These are phyloP conservation scores for Stipa capillata DNA, from an alignment of 176 grass and related monocot genomes.

Conservation along the genomic window DNA sequence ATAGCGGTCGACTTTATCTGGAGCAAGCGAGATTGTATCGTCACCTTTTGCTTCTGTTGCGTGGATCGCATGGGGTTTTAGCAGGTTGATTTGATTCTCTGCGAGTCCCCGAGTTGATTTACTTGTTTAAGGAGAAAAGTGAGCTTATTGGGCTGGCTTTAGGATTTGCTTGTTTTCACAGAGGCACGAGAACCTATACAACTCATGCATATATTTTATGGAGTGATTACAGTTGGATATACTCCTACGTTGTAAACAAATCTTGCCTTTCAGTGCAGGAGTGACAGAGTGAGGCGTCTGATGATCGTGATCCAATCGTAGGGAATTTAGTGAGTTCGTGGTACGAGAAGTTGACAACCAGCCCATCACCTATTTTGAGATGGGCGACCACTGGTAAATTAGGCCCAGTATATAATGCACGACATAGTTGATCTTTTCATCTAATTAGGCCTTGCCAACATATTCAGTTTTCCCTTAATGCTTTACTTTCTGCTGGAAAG, in stretches of 20 bases:
- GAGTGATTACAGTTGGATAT: not conserved
- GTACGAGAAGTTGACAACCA: not conserved
- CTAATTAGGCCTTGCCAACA: no score
- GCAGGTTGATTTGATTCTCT: not conserved
- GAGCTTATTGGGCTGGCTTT: not conserved
- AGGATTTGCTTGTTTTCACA: slow-evolving; percentile 27
- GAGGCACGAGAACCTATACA: not conserved
- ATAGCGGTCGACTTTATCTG: slow-evolving; percentile 21
- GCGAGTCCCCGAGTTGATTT: slow-evolving; percentile 11
- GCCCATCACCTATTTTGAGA: not conserved
- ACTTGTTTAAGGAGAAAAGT: not conserved
- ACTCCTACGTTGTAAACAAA: not conserved
- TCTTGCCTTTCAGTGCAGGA: not conserved
- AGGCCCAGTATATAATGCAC: no score
- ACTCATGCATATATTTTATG: not conserved
- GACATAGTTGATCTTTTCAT: no score
- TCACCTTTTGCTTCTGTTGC: not conserved
- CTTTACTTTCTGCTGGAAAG: no score
- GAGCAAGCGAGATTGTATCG: not conserved
- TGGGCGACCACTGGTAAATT: no score
- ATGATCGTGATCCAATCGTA: not conserved
- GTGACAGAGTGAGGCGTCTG: not conserved
- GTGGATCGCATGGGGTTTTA: slow-evolving; percentile 25
- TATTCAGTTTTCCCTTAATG: no score
- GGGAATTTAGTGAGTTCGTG: not conserved